These are phyloP conservation scores for Bipolaris victoriae DNA, from an alignment of 2,329 filamentous ascomycete species.

Conservation along the genomic window DNA sequence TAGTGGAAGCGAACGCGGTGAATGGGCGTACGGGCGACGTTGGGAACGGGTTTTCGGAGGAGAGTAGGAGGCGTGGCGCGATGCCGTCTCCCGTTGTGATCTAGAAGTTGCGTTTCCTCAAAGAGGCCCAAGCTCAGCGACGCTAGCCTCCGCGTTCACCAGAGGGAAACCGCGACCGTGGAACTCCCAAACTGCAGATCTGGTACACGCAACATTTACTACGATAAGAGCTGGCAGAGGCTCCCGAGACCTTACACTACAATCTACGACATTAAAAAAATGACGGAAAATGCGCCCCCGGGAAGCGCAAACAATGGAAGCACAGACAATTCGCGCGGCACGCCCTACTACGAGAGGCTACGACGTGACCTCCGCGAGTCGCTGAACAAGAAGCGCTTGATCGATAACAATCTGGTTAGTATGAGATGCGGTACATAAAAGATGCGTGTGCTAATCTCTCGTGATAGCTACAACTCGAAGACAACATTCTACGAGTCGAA, in stretches of 20 bases:
- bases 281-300: constrained; percentile 58
- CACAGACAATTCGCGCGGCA: constrained; percentile 57
- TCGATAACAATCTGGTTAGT: constrained; percentile 66
- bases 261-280: constrained; percentile 28
- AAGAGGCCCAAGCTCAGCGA: constrained; percentile 21
- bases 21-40: background rate
- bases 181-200: constrained; percentile 9
- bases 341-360: constrained; percentile 75
- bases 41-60: background rate
- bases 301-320: constrained; percentile 42
- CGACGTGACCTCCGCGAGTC: constrained; percentile 71
- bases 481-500: constrained; percentile 83
- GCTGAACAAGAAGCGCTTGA: constrained; percentile 67
- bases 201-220: constrained; percentile 2
- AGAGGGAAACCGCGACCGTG: constrained; percentile 16
- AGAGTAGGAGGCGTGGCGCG: constrained; percentile 5
- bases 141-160: constrained; percentile 28
- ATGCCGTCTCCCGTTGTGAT: constrained; percentile 9
- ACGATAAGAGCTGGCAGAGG: background rate
- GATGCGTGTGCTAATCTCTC: constrained; percentile 20
- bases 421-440: constrained; percentile 5
- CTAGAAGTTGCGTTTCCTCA: constrained; percentile 24
- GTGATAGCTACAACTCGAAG: constrained; percentile 68
- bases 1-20: background rate
- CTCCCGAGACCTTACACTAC: background rate